Percentiles rank a stretch among this genome's conserved stretches.
These are phyloP conservation scores for Chrysopogon serrulatus DNA, from an alignment of 176 grass and related monocot genomes.

Conservation along the genomic window DNA sequence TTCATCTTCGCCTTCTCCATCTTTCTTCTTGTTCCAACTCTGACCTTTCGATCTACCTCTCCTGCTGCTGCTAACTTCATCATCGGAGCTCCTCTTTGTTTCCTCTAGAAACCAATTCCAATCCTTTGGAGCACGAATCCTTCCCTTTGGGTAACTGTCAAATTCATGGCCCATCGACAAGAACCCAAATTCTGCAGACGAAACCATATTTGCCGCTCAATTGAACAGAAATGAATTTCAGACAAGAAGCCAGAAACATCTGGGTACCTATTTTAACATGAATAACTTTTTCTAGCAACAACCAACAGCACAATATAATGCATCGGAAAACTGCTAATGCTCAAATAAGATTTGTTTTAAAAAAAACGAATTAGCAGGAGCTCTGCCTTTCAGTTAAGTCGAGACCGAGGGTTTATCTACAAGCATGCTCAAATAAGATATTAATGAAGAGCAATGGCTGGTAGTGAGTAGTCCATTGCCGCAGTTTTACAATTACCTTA, in stretches of 20 bases:
- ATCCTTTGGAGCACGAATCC: constrained; percentile 49
- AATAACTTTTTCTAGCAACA: background rate
- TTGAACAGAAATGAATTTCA: background rate
- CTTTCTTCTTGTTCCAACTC: constrained; percentile 22
- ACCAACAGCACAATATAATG: background rate
- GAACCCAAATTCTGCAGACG: constrained; percentile 80
- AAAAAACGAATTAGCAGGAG: too few relatives aligned
- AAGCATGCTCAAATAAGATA: background rate
- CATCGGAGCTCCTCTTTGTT: constrained; percentile 17
- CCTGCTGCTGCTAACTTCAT: constrained; percentile 28
- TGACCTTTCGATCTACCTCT: constrained; percentile 15
- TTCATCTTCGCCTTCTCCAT: constrained; percentile 38
- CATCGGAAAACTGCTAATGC: background rate
- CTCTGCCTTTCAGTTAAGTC: too few relatives aligned
- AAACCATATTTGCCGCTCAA: background rate
- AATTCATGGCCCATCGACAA: constrained; percentile 71
- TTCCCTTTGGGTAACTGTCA: constrained; percentile 54
- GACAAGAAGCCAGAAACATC: background rate
- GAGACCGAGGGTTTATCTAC: too few relatives aligned
- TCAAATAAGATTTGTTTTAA: background rate
- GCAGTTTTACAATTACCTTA: background rate
- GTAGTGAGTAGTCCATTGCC: background rate
- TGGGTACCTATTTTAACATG: background rate
- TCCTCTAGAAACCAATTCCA: constrained; percentile 84
- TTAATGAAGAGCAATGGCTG: background rate